phyloP scores from a whole-genome alignment of 441 rosid genomes.

The Metrosideros polymorpha region DNA sequence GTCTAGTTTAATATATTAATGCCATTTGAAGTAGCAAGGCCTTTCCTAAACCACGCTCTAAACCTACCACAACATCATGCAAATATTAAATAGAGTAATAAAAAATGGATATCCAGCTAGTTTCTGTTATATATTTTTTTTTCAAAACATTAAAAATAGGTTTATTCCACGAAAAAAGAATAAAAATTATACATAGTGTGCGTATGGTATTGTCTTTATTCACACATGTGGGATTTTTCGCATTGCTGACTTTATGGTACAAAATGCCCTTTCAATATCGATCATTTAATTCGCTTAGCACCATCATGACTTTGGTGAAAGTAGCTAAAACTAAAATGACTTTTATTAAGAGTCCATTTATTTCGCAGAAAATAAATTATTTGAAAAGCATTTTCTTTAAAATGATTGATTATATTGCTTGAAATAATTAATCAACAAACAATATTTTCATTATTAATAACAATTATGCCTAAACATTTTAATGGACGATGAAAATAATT shows the following conservation, averaged over 20 bases:
- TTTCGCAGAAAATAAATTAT: no score
- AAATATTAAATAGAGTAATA: neutral
- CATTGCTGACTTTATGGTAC: neutral
- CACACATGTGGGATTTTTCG: neutral
- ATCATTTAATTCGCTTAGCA: neutral
- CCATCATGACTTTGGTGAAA: neutral
- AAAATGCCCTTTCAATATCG: neutral
- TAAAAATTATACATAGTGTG: neutral
- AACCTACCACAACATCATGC: neutral
- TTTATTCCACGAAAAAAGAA: neutral
- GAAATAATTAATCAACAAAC: no score
- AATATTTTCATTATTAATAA: no score
- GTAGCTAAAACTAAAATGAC: neutral
- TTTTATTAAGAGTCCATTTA: neutral
- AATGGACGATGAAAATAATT: no score
- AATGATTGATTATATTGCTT: no score
- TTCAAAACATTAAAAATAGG: neutral
- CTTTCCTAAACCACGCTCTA: neutral
- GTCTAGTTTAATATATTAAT: no score
- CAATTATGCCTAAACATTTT: no score
- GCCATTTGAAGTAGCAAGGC: neutral
- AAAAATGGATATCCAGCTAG: neutral
- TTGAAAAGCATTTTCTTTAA: no score
- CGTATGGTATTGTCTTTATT: neutral
- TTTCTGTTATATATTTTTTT: neutral